Evolutionary conservation across 495 filamentous ascomycete species (phyloP).

Genomic region (Cercophora samala): DNA sequence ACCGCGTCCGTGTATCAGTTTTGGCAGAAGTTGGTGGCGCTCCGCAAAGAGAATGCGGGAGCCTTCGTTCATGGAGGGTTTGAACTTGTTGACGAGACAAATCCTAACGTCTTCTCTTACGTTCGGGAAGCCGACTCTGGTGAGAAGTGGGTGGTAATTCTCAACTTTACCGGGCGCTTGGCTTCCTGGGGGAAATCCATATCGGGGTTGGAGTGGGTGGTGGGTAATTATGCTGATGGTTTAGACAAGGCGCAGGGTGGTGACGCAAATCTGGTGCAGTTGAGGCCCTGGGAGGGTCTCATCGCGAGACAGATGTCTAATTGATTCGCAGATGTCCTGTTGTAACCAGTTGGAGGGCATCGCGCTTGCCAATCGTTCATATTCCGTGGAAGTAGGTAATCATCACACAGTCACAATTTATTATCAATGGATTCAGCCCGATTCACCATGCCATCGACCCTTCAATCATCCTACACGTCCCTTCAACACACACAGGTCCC

Average conservation of each 20-base stretch:
- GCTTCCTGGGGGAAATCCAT: not conserved
- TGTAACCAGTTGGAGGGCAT: not conserved
- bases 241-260: not conserved
- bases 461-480: too few species aligned
- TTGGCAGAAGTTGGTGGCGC: conserved; percentile 42
- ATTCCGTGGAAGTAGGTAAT: too few species aligned
- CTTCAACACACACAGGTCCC: too few species aligned
- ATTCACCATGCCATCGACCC: too few species aligned
- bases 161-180: not conserved
- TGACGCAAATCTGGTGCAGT: not conserved
- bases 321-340: not conserved
- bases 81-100: conserved; percentile 13
- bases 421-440: too few species aligned
- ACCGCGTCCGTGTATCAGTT: conserved; percentile 42
- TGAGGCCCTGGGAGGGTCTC: not conserved
- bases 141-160: not conserved
- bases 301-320: not conserved
- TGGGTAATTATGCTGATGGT: not conserved
- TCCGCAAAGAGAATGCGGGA: conserved; percentile 42
- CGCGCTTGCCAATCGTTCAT: too few species aligned
- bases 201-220: not conserved
- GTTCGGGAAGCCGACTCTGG: not conserved
- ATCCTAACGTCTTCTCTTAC: not conserved
- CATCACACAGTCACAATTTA: too few species aligned
- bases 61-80: conserved; percentile 49